Conservation (phyloP, 495 filamentous ascomycete species). For the Delitschia confertaspora region DNA sequence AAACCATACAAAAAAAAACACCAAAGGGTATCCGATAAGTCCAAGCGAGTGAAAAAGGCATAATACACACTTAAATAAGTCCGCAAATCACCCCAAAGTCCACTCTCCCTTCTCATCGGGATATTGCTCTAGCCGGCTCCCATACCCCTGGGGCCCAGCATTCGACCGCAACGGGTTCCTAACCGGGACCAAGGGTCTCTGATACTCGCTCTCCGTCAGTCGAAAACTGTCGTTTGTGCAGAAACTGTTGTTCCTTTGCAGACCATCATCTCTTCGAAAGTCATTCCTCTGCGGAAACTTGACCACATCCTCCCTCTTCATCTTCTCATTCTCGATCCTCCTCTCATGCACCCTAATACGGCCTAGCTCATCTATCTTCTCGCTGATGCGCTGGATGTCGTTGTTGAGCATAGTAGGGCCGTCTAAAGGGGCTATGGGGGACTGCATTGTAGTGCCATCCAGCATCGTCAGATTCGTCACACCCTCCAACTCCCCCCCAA, state of each 20-base stretch:
- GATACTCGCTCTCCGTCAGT: constrained; percentile 17
- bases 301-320: constrained; percentile 15
- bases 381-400: constrained; percentile 18
- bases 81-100: background rate
- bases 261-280: too few relatives aligned
- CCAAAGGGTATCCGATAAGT: constrained; percentile 16
- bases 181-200: constrained; percentile 6
- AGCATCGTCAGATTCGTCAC: background rate
- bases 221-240: constrained; percentile 7
- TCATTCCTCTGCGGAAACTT: constrained; percentile 15
- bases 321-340: constrained; percentile 19
- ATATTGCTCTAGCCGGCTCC: constrained; percentile 2
- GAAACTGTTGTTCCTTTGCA: too few relatives aligned
- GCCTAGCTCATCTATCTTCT: constrained; percentile 23
- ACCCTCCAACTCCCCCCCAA: constrained; percentile 6
- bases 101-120: constrained; percentile 11
- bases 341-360: constrained; percentile 2
- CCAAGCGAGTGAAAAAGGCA: background rate
- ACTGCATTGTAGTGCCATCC: background rate
- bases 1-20: constrained; percentile 2
- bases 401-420: constrained; percentile 18
- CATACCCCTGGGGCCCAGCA: background rate
- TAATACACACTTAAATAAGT: background rate
- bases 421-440: constrained; percentile 1
- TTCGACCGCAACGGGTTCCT: background rate